Evolutionary conservation across 1,284 basidiomycete species (phyloP).

Genomic region (Phellinidium pouzarii): DNA sequence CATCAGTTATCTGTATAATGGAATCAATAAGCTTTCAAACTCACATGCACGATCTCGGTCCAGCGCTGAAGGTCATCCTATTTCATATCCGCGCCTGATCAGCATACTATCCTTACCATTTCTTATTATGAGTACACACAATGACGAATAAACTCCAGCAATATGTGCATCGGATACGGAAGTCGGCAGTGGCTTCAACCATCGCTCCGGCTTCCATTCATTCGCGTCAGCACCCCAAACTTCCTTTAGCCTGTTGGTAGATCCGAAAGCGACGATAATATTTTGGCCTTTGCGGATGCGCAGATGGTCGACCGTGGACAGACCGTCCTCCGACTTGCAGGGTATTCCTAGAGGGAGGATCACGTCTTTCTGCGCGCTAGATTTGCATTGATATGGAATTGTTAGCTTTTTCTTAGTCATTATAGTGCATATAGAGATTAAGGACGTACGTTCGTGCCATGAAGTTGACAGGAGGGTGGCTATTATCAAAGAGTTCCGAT

Average conservation of each 20-base stretch:
- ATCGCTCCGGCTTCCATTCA: constrained; percentile 34
- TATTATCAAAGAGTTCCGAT: background rate
- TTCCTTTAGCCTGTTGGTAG: constrained; percentile 26
- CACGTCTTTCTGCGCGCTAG: constrained; percentile 15
- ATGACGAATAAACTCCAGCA: constrained; percentile 23
- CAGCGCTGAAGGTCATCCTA: constrained; percentile 32
- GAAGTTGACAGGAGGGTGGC: constrained; percentile 18
- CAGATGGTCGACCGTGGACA: constrained; percentile 11
- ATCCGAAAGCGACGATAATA: constrained; percentile 25
- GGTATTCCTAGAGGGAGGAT: constrained; percentile 18
- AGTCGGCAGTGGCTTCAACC: constrained; percentile 27
- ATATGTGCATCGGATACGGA: constrained; percentile 22
- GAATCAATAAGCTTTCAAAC: no score
- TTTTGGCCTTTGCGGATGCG: constrained; percentile 17
- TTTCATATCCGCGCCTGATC: background rate
- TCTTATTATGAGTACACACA: constrained; percentile 18
- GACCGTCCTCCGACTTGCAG: constrained; percentile 14
- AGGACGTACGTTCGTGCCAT: constrained; percentile 18
- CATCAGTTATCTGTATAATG: no score
- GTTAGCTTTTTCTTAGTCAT: no score
- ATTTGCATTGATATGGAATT: background rate
- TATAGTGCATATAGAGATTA: background rate
- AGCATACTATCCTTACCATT: background rate
- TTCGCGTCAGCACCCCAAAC: constrained; percentile 31
- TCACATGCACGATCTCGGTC: constrained; percentile 30